Conservation (phyloP, 176 grass and related monocot species). For the Ensete ventricosum region DNA sequence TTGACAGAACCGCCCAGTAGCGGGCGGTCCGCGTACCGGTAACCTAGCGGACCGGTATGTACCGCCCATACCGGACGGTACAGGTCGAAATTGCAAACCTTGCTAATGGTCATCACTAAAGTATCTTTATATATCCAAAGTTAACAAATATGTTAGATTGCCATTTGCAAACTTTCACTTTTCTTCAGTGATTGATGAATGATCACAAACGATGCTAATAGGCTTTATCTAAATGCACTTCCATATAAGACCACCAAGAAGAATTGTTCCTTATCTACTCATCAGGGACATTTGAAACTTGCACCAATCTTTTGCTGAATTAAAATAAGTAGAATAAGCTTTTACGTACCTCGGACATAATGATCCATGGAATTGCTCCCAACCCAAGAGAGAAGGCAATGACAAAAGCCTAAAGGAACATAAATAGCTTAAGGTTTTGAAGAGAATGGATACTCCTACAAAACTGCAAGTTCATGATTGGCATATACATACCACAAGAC, state of each 20-base stretch:
- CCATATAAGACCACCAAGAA: neutral
- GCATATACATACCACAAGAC: slow-evolving; percentile 56
- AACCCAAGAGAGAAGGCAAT: slow-evolving; percentile 78
- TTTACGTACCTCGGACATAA: slow-evolving; percentile 87
- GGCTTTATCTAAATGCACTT: neutral
- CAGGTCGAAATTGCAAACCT: too few relatives aligned
- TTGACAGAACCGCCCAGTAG: too few relatives aligned
- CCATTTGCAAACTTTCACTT: neutral
- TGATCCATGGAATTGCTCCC: slow-evolving; percentile 96
- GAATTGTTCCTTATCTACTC: neutral
- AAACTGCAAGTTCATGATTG: slow-evolving; percentile 4
- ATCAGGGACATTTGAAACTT: neutral
- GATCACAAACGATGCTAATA: neutral
- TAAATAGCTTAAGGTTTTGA: slow-evolving; percentile 6
- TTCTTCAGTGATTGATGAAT: neutral
- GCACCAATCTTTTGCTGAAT: neutral
- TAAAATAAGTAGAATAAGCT: neutral
- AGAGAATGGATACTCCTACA: slow-evolving; percentile 5
- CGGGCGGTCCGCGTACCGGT: too few relatives aligned
- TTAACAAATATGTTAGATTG: neutral
- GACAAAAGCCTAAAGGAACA: slow-evolving; percentile 55
- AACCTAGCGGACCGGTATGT: too few relatives aligned
- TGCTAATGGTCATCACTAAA: neutral
- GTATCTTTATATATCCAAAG: too few relatives aligned
- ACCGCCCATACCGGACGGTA: too few relatives aligned